These are phyloP conservation scores for Tetrapyrgos nigripes DNA, from an alignment of 1,284 basidiomycete genomes.

Conservation along the genomic window DNA sequence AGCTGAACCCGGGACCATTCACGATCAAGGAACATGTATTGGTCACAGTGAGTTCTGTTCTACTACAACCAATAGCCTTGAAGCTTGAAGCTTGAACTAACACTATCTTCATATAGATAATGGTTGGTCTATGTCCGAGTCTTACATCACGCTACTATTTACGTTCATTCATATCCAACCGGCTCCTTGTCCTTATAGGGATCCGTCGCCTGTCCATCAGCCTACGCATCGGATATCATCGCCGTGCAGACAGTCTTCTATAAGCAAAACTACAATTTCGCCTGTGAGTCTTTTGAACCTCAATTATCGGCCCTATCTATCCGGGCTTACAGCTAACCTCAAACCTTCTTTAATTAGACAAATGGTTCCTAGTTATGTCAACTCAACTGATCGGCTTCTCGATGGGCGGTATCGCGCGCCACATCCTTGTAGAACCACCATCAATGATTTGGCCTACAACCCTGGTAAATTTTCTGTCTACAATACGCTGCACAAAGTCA, in stretches of 20 bases:
- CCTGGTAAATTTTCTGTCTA: constrained; percentile 76
- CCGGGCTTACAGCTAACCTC: constrained; percentile 26
- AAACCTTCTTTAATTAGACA: constrained; percentile 23
- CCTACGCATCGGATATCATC: constrained; percentile 65
- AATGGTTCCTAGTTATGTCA: constrained; percentile 73
- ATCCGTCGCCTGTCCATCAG: constrained; percentile 46
- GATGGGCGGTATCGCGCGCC: constrained; percentile 69
- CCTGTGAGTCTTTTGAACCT: constrained; percentile 46
- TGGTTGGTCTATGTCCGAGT: constrained; percentile 53
- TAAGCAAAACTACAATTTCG: constrained; percentile 54
- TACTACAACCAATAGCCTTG: neutral
- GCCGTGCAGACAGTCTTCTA: constrained; percentile 68
- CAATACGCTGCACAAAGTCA: constrained; percentile 68
- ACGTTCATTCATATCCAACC: constrained; percentile 15
- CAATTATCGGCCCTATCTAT: constrained; percentile 16
- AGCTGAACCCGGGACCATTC: constrained; percentile 56
- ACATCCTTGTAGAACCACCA: constrained; percentile 77
- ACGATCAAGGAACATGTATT: constrained; percentile 48
- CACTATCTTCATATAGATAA: constrained; percentile 42
- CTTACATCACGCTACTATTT: neutral
- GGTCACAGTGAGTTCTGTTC: constrained; percentile 25
- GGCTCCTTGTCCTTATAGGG: constrained; percentile 46
- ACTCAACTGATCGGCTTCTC: constrained; percentile 81
- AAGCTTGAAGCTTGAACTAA: neutral
- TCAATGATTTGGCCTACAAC: constrained; percentile 87